Base-by-base conservation (phyloP, 768 basidiomycete genomes). In the Leccinum arenicola region DNA sequence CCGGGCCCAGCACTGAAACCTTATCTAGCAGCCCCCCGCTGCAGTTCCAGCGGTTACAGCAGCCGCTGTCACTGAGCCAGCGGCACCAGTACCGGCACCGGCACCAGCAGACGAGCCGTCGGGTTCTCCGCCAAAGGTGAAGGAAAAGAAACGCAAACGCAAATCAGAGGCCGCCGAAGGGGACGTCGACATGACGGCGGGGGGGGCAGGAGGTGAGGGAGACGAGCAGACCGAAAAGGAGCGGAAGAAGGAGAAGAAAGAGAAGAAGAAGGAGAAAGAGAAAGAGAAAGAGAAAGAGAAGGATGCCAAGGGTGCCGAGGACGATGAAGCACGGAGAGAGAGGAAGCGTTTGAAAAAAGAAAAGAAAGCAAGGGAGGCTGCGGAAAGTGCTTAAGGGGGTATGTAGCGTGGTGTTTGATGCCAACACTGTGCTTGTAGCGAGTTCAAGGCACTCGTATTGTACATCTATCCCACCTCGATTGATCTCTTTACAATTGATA, bases 131-230 rank as follows among this genome's bases (percentile, higher is more conserved):
- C 78, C 77, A 66, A 75, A 77, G 56, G 80, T 84, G 27, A 87
- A 86, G 70, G 90, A 93, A 70, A 91, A 91, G 77, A 95, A 96
- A 70, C 84, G 91, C 55, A 93, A 93, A 73, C 84, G 89, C 51
- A 90, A 89, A 69, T 87, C 86, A 1, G 88, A 86, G 61, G 79
- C 69, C 8, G 72, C 75, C 0, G 83, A 77, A 40, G 65, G 59
- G 21, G 78, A 70, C 17, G 77, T 66, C n/a, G 77, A 81, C 12
- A 76, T 80, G 70, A 73, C 69, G 1, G 67, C 57, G 33, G 74
- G 74, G 19, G 62, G 31, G n/a, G 70, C 70, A 23, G 74, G 67
- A 43, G 80, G 63, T 25, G 81, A 78, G 17, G 82, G 76, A 21
- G 75, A 72, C 9, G 85, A 84, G 5, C 80, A 78, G 62, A 75